A percentile compares a stretch with the other conserved stretches of the same genome.
phyloP scores from a whole-genome alignment of 2,329 filamentous ascomycete species.

The Venturia oleaginea region DNA sequence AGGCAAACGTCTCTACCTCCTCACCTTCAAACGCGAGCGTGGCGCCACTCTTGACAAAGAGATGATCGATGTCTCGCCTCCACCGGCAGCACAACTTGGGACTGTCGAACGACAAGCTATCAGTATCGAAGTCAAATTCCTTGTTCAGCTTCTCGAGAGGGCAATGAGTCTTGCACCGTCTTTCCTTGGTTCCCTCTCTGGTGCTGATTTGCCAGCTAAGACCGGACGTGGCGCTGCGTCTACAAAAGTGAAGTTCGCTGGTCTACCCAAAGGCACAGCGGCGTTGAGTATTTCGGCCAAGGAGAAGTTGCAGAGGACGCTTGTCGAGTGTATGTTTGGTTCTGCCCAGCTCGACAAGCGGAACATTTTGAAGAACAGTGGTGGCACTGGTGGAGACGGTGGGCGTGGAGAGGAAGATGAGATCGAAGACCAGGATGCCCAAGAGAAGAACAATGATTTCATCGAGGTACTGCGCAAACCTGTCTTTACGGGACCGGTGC shows the following conservation, averaged over 20 bases:
- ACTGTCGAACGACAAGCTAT: background rate
- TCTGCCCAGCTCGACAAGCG: background rate
- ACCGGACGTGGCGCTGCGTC: background rate
- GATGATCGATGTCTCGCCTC: background rate
- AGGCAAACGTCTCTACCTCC: slow-evolving; percentile 5
- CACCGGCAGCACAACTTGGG: background rate
- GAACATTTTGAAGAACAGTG: background rate
- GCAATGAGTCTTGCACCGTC: slow-evolving; percentile 1
- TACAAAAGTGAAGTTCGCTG: background rate
- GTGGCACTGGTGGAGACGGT: background rate
- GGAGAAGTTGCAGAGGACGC: slow-evolving; percentile 8
- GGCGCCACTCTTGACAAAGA: slow-evolving; percentile 1
- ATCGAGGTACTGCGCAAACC: slow-evolving; percentile 35
- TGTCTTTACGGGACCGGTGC: slow-evolving; percentile 18
- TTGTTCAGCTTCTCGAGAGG: background rate
- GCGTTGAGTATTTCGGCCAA: slow-evolving; percentile 4
- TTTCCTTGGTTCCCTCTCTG: slow-evolving; percentile 4
- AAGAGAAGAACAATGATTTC: slow-evolving; percentile 25
- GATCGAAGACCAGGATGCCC: background rate
- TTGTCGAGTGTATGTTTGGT: slow-evolving; percentile 13
- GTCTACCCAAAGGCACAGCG: background rate
- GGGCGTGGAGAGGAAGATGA: background rate
- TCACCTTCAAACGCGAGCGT: slow-evolving; percentile 9
- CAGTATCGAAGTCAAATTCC: background rate
- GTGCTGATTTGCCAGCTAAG: background rate